Evolutionary conservation across 164 flowering plant species (phyloP).

Genomic region (Berberis thunbergii): DNA sequence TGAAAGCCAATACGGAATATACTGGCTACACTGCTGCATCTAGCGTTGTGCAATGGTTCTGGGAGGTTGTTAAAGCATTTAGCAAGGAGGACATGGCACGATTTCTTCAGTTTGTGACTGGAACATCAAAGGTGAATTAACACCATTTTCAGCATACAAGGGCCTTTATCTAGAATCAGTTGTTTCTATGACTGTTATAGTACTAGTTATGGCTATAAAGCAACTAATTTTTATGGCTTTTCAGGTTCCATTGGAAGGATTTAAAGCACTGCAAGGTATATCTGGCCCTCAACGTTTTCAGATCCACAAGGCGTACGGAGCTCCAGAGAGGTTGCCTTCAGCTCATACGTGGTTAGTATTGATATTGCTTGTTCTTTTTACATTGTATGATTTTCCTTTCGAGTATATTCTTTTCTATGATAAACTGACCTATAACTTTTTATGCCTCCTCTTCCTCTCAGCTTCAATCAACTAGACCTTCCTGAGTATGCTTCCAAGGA

Average conservation of each 20-base stretch:
- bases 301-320: slow-evolving; percentile 98
- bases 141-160: too few relatives aligned
- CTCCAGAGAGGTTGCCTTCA: slow-evolving; percentile 88
- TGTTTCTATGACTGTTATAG: too few relatives aligned
- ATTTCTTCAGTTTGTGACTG: slow-evolving; percentile 90
- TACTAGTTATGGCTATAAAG: too few relatives aligned
- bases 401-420: not conserved
- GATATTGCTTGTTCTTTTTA: not conserved
- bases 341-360: slow-evolving; percentile 89
- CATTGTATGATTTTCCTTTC: too few relatives aligned
- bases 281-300: slow-evolving; percentile 95
- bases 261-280: slow-evolving; percentile 90
- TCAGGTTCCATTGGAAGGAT: slow-evolving; percentile 96
- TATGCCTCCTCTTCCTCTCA: slow-evolving; percentile 17
- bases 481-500: slow-evolving; percentile 89
- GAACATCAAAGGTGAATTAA: slow-evolving; percentile 81
- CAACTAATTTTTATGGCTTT: slow-evolving; percentile 3
- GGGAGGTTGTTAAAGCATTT: slow-evolving; percentile 80
- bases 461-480: slow-evolving; percentile 95
- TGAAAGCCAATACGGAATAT: slow-evolving; percentile 81
- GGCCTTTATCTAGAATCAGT: too few relatives aligned
- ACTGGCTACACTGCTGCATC: slow-evolving; percentile 80
- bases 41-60: slow-evolving; percentile 75
- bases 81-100: slow-evolving; percentile 94
- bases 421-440: not conserved